phyloP scores from a whole-genome alignment of 495 filamentous ascomycete genomes.

The Neurospora discreta region DNA sequence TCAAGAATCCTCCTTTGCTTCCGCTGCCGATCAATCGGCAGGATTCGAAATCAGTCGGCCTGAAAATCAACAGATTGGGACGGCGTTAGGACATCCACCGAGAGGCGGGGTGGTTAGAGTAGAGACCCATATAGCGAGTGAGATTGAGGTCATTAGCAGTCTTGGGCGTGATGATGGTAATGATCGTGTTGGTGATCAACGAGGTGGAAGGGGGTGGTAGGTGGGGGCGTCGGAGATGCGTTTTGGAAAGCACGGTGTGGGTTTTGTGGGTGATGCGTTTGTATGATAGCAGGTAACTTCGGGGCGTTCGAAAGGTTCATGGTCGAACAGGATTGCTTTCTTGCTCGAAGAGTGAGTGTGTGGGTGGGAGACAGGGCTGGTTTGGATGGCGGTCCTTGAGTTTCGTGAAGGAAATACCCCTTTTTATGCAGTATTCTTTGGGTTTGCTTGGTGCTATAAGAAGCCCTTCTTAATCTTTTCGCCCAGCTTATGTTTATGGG shows the following conservation, averaged over 20 bases:
- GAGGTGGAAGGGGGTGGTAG: neutral
- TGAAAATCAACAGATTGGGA: neutral
- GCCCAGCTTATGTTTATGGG: neutral
- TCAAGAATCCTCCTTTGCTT: neutral
- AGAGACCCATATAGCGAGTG: slow-evolving; percentile 5
- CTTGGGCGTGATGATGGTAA: neutral
- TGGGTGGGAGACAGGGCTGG: neutral
- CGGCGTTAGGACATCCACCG: neutral
- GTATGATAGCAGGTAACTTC: neutral
- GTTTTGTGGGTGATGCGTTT: neutral
- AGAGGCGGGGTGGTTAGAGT: slow-evolving; percentile 1
- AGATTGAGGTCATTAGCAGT: neutral
- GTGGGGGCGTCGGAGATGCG: neutral
- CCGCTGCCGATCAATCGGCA: neutral
- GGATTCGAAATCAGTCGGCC: neutral
- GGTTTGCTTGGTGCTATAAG: neutral
- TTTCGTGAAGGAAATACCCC: neutral
- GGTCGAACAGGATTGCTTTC: neutral
- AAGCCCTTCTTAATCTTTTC: neutral
- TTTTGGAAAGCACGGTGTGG: neutral
- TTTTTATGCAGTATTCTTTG: neutral
- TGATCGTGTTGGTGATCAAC: neutral
- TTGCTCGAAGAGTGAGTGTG: neutral
- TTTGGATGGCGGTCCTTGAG: neutral
- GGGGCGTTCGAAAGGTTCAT: neutral